phyloP scores from a whole-genome alignment of 2,329 filamentous ascomycete species.

The Exophiala sp. region DNA sequence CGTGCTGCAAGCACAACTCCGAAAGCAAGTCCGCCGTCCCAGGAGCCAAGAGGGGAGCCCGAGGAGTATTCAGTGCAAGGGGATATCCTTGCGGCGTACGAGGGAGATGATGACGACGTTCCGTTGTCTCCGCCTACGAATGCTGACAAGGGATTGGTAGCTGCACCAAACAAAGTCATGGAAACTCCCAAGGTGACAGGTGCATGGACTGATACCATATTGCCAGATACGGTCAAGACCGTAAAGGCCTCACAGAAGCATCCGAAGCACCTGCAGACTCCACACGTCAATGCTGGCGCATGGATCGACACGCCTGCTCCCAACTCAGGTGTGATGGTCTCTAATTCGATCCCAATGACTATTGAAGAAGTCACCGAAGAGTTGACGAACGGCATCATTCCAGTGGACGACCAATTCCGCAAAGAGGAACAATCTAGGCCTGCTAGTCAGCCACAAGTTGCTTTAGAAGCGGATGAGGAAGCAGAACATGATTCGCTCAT shows the following conservation, averaged over 20 bases:
- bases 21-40: slow-evolving; percentile 15
- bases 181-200: slow-evolving; percentile 43
- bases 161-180: slow-evolving; percentile 4
- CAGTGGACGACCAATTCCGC: not conserved
- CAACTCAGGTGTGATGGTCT: slow-evolving; percentile 1
- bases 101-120: not conserved
- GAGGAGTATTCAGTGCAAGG: slow-evolving; percentile 5
- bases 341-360: slow-evolving; percentile 18
- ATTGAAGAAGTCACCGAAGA: slow-evolving; percentile 29
- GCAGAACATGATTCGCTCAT: slow-evolving; percentile 25
- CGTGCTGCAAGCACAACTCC: slow-evolving; percentile 29
- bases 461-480: slow-evolving; percentile 3
- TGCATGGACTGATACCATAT: slow-evolving; percentile 47
- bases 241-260: slow-evolving; percentile 11
- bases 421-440: not conserved
- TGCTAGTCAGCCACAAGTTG: not conserved
- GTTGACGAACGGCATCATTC: slow-evolving; percentile 14
- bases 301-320: slow-evolving; percentile 29
- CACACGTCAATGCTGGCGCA: slow-evolving; percentile 28
- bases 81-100: not conserved
- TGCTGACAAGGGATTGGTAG: not conserved
- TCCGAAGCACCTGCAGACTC: slow-evolving; percentile 26
- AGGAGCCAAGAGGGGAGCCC: slow-evolving; percentile 5
- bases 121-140: not conserved
- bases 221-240: slow-evolving; percentile 36